Evolutionary conservation across 2,329 filamentous ascomycete species (phyloP), one percentile per base, ranked within the genome.

Genomic region (Hypoxylon sp.): DNA sequence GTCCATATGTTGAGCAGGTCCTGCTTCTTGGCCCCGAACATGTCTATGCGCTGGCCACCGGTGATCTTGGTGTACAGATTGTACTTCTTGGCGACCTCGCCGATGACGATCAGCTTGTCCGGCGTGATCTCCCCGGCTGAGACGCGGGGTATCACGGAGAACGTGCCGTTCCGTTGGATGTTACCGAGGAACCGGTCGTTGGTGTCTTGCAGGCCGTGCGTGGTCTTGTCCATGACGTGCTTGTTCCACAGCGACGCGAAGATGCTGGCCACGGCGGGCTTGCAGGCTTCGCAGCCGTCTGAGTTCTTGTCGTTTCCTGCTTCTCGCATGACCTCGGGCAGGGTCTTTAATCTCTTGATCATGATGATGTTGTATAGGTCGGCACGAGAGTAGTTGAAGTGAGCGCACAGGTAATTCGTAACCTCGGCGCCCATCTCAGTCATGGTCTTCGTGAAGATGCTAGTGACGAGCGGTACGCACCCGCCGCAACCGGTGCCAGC

Each of bases 391-490:
- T 92, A 91, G 70, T 87, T 85, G 76, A 97, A 96, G 78, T 97
- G 93, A 1, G 90, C 85, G 79, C 93, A 97, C 8, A 97, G 76
- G 78, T 96, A 84, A 77, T 97, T 97, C 72, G 91, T 92, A 60
- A 97, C 90, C 77, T 96, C 93, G 67, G 93, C 87, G 57, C 93
- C 93, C 89, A 96, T 91, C 9, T 88, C 88, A 48, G 88, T 83
- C 92, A 97, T 94, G 28, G 93, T 90, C 76, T 90, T 90, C 83
- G 94, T 96, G 86, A 97, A 96, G 75, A 97, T 96, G 69, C 89
- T 91, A 58, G 93, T 92, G 1, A 97, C 91, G 4, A 97, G 85
- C 4, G 93, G 93, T 86, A 97, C 89, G 76, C 93, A 97, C 6
- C 93, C 93, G 70, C 93, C 93, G 74, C 93, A 97, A 2, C 93